phyloP scores from a whole-genome alignment of 768 basidiomycete genomes.

The Leccinum truebloodii region DNA sequence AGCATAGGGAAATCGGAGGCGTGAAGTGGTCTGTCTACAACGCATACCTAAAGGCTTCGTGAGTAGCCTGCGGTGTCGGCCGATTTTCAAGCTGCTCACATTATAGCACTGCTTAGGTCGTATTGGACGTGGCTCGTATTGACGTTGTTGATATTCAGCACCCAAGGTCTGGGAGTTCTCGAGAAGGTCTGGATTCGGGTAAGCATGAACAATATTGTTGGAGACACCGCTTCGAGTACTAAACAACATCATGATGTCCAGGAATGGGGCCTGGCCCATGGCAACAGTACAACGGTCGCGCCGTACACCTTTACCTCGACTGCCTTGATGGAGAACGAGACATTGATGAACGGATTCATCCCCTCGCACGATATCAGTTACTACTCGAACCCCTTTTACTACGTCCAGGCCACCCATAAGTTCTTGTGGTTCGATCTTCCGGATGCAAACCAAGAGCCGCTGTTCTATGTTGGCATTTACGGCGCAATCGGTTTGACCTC shows the following conservation, averaged over 20 bases:
- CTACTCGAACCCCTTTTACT: slow-evolving; percentile 17
- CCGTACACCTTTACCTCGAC: slow-evolving; percentile 23
- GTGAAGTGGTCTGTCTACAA: slow-evolving; percentile 79
- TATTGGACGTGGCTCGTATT: slow-evolving; percentile 34
- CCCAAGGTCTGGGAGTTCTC: slow-evolving; percentile 27
- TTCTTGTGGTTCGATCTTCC: slow-evolving; percentile 37
- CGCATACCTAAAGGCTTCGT: slow-evolving; percentile 73
- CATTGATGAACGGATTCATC: slow-evolving; percentile 26
- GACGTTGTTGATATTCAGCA: slow-evolving; percentile 21
- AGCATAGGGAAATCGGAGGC: slow-evolving; percentile 76
- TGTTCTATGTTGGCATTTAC: slow-evolving; percentile 73
- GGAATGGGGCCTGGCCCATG: slow-evolving; percentile 34
- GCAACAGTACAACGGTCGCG: not conserved
- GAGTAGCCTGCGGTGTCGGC: slow-evolving; percentile 5
- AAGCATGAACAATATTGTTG: not conserved
- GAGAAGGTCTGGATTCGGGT: slow-evolving; percentile 36
- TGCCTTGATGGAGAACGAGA: slow-evolving; percentile 31
- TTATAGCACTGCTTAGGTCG: slow-evolving; percentile 17
- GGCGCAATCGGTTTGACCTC: slow-evolving; percentile 56
- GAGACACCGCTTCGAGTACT: not conserved
- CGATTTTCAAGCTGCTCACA: not conserved
- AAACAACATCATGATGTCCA: slow-evolving; percentile 5
- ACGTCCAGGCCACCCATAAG: slow-evolving; percentile 16
- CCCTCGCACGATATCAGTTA: slow-evolving; percentile 20
- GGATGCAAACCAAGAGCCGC: slow-evolving; percentile 55